Evolutionary conservation across 2,329 filamentous ascomycete species (phyloP), one percentile per base, ranked within the genome.

Genomic region (Erysiphe pulchra): DNA sequence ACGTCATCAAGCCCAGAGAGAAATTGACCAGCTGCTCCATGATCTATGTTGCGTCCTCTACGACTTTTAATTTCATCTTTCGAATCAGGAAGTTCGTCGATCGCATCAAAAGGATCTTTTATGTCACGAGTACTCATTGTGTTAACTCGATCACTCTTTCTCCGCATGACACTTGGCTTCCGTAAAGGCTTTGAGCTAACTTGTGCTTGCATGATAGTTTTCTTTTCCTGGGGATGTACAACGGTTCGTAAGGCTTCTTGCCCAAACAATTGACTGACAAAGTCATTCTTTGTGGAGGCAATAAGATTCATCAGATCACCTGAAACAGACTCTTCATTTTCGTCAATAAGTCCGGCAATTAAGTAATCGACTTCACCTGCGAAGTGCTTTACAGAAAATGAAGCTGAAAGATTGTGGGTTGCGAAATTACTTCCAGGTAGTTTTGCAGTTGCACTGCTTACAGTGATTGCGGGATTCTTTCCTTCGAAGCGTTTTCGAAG

Each of bases 281-380:
- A 98, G 37, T 82, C 73, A 59, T 81, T 93, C 62, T 82, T 86
- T 48, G 84, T 87, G 4, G 76, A 76, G 55, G 80, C 82, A 62
- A 98, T 80, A 54, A 98, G 70, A 62, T 92, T 94, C 69, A 98
- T 84, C 54, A 98, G 66, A 60, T 98, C 90, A 24, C 85, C 87
- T 4, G 86, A 93, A 50, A 98, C 90, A 50, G 93, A 75, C 59
- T 98, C 90, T 45, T 86, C 84, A 52, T 98, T 98, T 62, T 93
- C 86, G 60, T 98, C 90, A 2, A 95, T 71, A 18, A 98, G 65
- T 5, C 83, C 83, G 54, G 79, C 78, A 49, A 92, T 72, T 2
- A 83, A 77, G 57, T 98, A 98, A 49, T 98, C 90, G 5, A 98
- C 83, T 59, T 95, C 90, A 44, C 90, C 90, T 36, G 87, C 87